Evolutionary conservation across 495 filamentous ascomycete species (phyloP).

Genomic region (Rostrohypoxylon terebratum): DNA sequence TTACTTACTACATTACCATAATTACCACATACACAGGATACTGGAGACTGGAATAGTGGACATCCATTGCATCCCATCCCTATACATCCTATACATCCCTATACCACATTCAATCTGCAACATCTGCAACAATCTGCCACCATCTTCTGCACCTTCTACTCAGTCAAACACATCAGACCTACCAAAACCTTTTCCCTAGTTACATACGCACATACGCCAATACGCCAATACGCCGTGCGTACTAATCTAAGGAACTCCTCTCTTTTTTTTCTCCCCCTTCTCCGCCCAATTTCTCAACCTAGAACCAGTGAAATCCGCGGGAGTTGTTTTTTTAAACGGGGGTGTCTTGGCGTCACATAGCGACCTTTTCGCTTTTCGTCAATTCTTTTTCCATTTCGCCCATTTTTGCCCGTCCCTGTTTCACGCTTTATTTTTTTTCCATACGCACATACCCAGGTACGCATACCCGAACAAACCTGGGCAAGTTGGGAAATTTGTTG

Average conservation of each 20-base stretch:
- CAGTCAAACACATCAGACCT: neutral
- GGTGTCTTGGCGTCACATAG: constrained; percentile 48
- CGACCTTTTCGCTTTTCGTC: constrained; percentile 43
- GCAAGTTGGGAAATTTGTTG: constrained; percentile 14
- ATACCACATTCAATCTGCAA: neutral
- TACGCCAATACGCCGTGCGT: constrained; percentile 6
- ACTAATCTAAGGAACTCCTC: constrained; percentile 4
- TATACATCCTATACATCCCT: neutral
- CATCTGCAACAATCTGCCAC: too few relatives aligned
- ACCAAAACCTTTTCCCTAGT: constrained; percentile 7
- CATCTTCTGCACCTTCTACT: neutral
- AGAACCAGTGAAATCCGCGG: neutral
- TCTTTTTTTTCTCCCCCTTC: constrained; percentile 5
- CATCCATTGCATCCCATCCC: neutral
- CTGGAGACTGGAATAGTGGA: neutral
- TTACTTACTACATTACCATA: neutral
- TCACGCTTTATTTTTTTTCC: constrained; percentile 1
- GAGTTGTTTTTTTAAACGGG: constrained; percentile 26
- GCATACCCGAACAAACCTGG: constrained; percentile 22
- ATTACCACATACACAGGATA: neutral
- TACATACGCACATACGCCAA: constrained; percentile 12
- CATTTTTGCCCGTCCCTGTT: constrained; percentile 14
- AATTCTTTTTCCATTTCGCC: constrained; percentile 27
- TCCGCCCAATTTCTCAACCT: constrained; percentile 10
- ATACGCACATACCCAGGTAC: neutral